Base-by-base conservation (phyloP, 2,329 filamentous ascomycete genomes). In the Phialophora verrucosa region DNA sequence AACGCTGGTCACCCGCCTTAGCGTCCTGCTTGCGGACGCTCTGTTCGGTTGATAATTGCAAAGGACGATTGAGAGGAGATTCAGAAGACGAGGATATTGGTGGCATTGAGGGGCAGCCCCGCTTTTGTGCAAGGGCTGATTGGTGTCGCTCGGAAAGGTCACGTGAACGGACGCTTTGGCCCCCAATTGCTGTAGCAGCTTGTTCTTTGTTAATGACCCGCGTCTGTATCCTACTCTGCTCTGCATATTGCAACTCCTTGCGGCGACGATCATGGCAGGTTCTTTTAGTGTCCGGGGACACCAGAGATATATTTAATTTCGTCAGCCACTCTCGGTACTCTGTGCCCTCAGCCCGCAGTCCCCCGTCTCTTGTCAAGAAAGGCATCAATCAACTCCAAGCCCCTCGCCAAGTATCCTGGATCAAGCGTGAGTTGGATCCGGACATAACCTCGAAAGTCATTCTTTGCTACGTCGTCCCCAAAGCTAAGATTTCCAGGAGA, bases 401-500 rank as follows among this genome's bases (percentile, higher is more conserved):
- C 67, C 32, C 63, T 32, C 12, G 54, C 44, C 61, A 72, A 44
- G 7, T 64, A 55, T 17, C 65, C 66, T 12, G 64, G 63, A 20
- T 31, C 44, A 11, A 50, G 25, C 7, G 68, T 70, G 63, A 72
- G 67, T 47, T 70, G 69, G 12, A 69, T 35, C 23, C 70, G 68
- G 27, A 72, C 65, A 64, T 67, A 66, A 3, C 70, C 70, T 35
- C 54, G 55, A 31, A 71, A 68, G 17, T 67, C 69, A 3, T 3
- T 23, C 10, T 51, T 35, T 49, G 17, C 17, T 14, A 29, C 20
- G n/a, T 63, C 57, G 6, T 62, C 63, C 0, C 91, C 92, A 76
- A 96, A 96, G 71, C 90, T 92, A 50, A 82, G 83, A 56, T 86
- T 87, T 0, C 90, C 92, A 0, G 92, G 92, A 10, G 91, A 81